Base-by-base conservation (phyloP, 768 basidiomycete species). In the Rhizopogon rudus region DNA sequence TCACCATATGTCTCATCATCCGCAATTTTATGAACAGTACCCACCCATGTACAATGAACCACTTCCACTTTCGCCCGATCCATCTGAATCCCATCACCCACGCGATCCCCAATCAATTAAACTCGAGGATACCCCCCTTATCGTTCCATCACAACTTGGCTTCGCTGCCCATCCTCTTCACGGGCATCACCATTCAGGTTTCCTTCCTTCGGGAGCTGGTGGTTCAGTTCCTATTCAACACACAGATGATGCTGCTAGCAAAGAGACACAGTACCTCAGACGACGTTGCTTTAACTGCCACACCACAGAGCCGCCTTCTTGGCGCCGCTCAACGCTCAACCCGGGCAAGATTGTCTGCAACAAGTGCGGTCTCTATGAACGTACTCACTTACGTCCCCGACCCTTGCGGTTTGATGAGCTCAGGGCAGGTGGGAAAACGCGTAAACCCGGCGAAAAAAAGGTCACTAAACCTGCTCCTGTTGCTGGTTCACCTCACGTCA, bases 311-410 rank as follows among this genome's bases (percentile, higher is more conserved):
- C 91, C 91, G 0, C 91, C 91, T 6, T 86, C 83, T 25, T 93
- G 91, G 91, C 86, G 91, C 52, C 83, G 91, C 44, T 87, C 84
- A 31, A 93, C 91, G 5, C 85, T 93, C 65, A 91, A 91, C 70
- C 89, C 88, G 0, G 91, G 91, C 60, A 93, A 93, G 73, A 93
- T 93, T 65, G 91, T 93, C 44, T 93, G 91, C 80, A 93, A 93
- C 80, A 93, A 93, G 76, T 93, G 91, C 60, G 91, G 91, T 9
- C 79, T 93, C 40, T 93, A 93, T 65, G 91, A 93, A 71, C 88
- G 91, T 65, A 93, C 91, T 12, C 91, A 93, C 61, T 71, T 93
- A 53, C 82, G 91, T 22, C 83, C 91, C 5, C 80, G 91, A 12
- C 91, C 91, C 7, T 77, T 92, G 16, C 86, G 91, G 52, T 93